phyloP scores from a whole-genome alignment of 805 yeast species.

The Kuraishia piskuri region DNA sequence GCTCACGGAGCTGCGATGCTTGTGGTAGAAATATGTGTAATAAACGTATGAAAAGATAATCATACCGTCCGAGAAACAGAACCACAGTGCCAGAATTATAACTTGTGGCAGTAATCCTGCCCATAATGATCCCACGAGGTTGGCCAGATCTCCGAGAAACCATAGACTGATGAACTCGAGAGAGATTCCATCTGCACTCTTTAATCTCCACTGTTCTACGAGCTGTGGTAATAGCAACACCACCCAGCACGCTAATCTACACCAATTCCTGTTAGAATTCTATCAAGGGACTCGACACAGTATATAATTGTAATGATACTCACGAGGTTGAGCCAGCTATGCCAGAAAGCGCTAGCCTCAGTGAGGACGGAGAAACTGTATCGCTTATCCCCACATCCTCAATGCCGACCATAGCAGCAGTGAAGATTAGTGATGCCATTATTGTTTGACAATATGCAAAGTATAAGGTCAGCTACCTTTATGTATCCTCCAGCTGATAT shows the following conservation, averaged over 20 bases:
- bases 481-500: too few species aligned
- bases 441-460: not conserved
- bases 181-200: conserved; percentile 71
- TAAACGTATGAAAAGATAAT: conserved; percentile 53
- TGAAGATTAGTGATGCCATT: not conserved
- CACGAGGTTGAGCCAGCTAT: conserved; percentile 59
- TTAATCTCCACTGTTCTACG: conserved; percentile 70
- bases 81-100: conserved; percentile 65
- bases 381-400: not conserved
- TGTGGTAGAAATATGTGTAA: conserved; percentile 39
- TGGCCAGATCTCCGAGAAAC: conserved; percentile 66
- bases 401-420: not conserved
- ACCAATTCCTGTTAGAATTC: too few species aligned
- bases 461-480: too few species aligned
- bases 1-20: conserved; percentile 13
- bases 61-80: conserved; percentile 58
- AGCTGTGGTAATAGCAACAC: conserved; percentile 70
- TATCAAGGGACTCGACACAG: not conserved
- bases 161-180: conserved; percentile 58
- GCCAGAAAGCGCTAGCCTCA: conserved; percentile 44
- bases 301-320: conserved; percentile 11
- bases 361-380: conserved; percentile 13
- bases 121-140: conserved; percentile 61
- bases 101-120: conserved; percentile 66
- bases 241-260: conserved; percentile 68